phyloP scores from a whole-genome alignment of 2,329 filamentous ascomycete genomes.

The Colletotrichum tofieldiae region DNA sequence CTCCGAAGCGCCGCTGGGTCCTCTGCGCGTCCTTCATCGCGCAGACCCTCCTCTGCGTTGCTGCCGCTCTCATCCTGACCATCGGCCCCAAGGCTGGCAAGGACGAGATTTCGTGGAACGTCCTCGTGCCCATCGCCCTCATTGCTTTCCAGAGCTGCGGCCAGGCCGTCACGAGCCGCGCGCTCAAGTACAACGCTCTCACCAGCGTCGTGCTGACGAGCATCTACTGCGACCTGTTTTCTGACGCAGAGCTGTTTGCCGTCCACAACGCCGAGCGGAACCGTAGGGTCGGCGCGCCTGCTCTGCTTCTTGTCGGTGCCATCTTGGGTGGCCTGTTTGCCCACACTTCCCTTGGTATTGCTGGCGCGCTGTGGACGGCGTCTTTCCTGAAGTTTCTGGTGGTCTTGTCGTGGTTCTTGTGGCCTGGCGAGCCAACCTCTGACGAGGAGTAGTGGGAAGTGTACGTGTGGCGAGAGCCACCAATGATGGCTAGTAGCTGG shows the following conservation, averaged over 20 bases:
- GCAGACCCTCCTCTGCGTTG: constrained; percentile 66
- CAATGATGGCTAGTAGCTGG: not conserved
- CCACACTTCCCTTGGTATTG: constrained; percentile 63
- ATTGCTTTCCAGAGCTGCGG: constrained; percentile 85
- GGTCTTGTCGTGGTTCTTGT: constrained; percentile 72
- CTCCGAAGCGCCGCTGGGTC: constrained; percentile 75
- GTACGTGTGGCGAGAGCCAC: not conserved
- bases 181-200: constrained; percentile 78
- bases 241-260: constrained; percentile 69
- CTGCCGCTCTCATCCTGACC: constrained; percentile 61
- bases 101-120: constrained; percentile 69
- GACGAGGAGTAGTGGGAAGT: constrained; percentile 47
- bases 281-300: constrained; percentile 64
- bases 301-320: constrained; percentile 65
- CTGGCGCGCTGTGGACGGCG: constrained; percentile 73
- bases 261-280: constrained; percentile 65
- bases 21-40: constrained; percentile 71
- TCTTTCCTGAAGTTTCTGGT: constrained; percentile 70
- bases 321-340: constrained; percentile 66
- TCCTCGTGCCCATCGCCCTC: constrained; percentile 77
- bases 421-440: constrained; percentile 64
- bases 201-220: constrained; percentile 87
- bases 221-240: constrained; percentile 86
- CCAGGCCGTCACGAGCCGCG: constrained; percentile 82
- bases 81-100: constrained; percentile 58